Evolutionary conservation across 2,329 filamentous ascomycete genomes (phyloP), one percentile per base, ranked within the genome.

Genomic region (Aspergillus pseudoterreus): DNA sequence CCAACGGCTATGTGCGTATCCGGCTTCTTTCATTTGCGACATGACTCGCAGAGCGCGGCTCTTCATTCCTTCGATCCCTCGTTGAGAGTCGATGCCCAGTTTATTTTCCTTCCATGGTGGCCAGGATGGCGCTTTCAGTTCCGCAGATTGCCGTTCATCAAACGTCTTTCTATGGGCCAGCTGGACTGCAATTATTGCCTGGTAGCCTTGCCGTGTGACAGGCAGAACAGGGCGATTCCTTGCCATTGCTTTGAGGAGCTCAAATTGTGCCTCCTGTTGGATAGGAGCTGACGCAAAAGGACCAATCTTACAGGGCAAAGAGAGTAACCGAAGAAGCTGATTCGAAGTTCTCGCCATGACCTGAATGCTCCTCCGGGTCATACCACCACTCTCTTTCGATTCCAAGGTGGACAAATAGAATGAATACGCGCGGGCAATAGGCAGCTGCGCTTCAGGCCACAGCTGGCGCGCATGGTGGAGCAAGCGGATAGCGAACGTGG

Each of bases 21-120:
- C 83, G 11, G 82, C 82, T 61, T 83, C 79, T 49, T 70, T 74
- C 79, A 84, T 84, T 49, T 78, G 77, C 36, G 69, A 66, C 43
- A 86, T 64, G 5, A 82, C 77, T 35, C 77, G 73, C 51, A 76
- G 76, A n/a, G 82, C 81, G 50, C 79, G 77, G 50, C 81, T 84
- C 27, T 73, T 72, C 53, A 81, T 81, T 52, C 81, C 77, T 38
- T 82, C 78, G 43, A 77, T 75, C 10, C 76, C 78, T 49, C 82
- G 78, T 12, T 76, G 71, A n/a, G 76, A 75, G 60, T 86, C 83
- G 61, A 85, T 80, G 1, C 81, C 82, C 14, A 81, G 77, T 48
- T 75, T 80, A 43, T 82, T 78, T 61, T 82, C 78, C 63, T 84
- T 85, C 82, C 82, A 86, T 0, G 83, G 83, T 12, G 83, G 83